Percentiles rank a stretch among this genome's conserved stretches.
Conservation (phyloP, 345 rosid species). For the Euclidium syriacum region DNA sequence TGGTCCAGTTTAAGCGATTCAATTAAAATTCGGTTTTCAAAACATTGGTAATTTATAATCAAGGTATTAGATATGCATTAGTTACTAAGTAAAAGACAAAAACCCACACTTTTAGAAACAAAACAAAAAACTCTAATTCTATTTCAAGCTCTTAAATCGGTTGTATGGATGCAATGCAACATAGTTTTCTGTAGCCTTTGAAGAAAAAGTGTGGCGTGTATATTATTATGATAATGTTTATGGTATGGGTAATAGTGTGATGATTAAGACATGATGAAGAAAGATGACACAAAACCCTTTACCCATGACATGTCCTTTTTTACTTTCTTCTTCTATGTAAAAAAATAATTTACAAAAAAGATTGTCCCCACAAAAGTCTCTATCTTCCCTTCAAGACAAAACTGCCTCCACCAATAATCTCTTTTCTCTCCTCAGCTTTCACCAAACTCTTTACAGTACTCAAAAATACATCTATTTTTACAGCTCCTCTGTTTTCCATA, state of each 20-base stretch:
- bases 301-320: constrained; percentile 30
- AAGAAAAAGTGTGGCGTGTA: background rate
- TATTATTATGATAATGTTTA: too few species aligned
- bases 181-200: constrained; percentile 5
- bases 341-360: too few species aligned
- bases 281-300: constrained; percentile 30
- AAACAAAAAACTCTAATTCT: background rate
- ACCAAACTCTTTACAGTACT: constrained; percentile 28
- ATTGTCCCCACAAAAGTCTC: constrained; percentile 28
- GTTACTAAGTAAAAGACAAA: background rate
- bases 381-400: constrained; percentile 28
- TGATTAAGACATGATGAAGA: constrained; percentile 33
- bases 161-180: constrained; percentile 8
- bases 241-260: background rate
- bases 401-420: constrained; percentile 23
- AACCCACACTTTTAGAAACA: background rate
- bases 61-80: background rate
- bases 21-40: too few species aligned
- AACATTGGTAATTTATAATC: too few species aligned
- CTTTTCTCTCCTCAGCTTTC: constrained; percentile 28
- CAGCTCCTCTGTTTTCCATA: constrained; percentile 22
- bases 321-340: constrained; percentile 32
- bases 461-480: constrained; percentile 14
- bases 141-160: background rate
- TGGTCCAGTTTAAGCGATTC: too few species aligned